These are phyloP conservation scores for Gymnopilus junonius DNA, from an alignment of 768 basidiomycete genomes.

Conservation along the genomic window DNA sequence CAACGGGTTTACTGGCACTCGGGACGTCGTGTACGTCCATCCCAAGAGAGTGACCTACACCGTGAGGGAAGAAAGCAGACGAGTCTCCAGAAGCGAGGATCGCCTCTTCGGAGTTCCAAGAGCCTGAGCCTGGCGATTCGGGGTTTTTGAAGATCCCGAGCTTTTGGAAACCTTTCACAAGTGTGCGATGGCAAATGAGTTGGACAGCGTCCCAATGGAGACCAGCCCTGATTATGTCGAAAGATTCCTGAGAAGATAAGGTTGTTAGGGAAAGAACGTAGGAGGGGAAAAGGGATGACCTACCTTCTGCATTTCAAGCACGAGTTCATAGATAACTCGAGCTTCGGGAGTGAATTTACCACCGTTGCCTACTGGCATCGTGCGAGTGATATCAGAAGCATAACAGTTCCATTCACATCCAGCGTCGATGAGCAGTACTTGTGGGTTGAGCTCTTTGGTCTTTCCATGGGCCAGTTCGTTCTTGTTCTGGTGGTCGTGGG, in stretches of 20 bases:
- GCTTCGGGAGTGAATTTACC: conserved; percentile 88
- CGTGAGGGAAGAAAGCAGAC: conserved; percentile 94
- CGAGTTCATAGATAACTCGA: conserved; percentile 82
- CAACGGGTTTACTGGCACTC: conserved; percentile 72
- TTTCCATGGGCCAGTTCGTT: conserved; percentile 47
- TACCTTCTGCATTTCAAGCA: conserved; percentile 89
- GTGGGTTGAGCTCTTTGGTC: conserved; percentile 51
- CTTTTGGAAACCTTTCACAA: conserved; percentile 81
- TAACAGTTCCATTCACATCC: conserved; percentile 83
- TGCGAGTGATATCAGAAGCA: conserved; percentile 68
- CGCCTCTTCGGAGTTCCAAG: conserved; percentile 64
- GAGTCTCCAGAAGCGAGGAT: conserved; percentile 80
- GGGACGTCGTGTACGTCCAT: conserved; percentile 96
- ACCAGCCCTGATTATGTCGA: conserved; percentile 73
- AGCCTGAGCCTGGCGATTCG: conserved; percentile 49
- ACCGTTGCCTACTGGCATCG: conserved; percentile 92
- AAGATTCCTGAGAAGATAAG: conserved; percentile 58
- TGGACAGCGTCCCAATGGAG: conserved; percentile 92
- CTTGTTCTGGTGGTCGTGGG: conserved; percentile 58
- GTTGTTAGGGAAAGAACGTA: not conserved
- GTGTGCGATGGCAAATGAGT: conserved; percentile 76
- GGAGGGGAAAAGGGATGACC: conserved; percentile 15
- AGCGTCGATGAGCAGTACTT: conserved; percentile 91
- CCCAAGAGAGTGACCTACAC: conserved; percentile 88
- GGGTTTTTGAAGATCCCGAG: conserved; percentile 84